Base-by-base conservation (phyloP, 2,329 filamentous ascomycete genomes). In the Exophiala calicioides region DNA sequence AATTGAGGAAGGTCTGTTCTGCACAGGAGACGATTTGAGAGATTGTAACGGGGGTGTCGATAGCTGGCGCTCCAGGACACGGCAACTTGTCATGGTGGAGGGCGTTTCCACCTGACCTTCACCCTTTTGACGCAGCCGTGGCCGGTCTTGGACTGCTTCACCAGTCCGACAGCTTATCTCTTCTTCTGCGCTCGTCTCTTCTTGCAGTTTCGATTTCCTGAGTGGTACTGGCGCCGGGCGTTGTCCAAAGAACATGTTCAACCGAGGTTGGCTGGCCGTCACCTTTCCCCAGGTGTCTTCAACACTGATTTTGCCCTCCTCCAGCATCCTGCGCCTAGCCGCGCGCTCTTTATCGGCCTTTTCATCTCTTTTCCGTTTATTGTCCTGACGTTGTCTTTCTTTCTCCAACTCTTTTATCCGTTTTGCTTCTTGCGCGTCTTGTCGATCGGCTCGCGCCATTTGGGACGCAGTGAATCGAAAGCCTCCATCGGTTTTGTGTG, bases 231-330 rank as follows among this genome's bases (percentile, higher is more conserved):
- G 20, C 4, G 29, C 35, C 5, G 35, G 24, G n/a, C 29, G 45
- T 19, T 38, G 50, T 16, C 43, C 50, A 42, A 59, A 59, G 44
- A 58, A 59, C 9, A 32, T 53, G 32, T 55, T 54, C 38, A 59
- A 36, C 32, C 57, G 42, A 3, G 47, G 53, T 35, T 59, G 57
- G 29, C 57, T 59, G 3, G 55, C 53, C 2, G 47, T 50, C 13
- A 59, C 53, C 40, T 58, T 59, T 5, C 55, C 57, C 57, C 55
- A 58, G n/a, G 53, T 56, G 20, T 56, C 53, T 27, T 59, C 57
- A 29, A 54, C 33, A 8, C 33, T 48, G 19, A 59, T 52, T 26
- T 53, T 50, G 18, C 58, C 58, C 23, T 58, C 53, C 5, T 52
- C 46, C 13, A 60, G 42, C 45, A 59, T 49, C 40, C 53, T 49